These are phyloP conservation scores for Paraleonurus japonicus DNA, from an alignment of 257 asterid genomes.

Conservation along the genomic window DNA sequence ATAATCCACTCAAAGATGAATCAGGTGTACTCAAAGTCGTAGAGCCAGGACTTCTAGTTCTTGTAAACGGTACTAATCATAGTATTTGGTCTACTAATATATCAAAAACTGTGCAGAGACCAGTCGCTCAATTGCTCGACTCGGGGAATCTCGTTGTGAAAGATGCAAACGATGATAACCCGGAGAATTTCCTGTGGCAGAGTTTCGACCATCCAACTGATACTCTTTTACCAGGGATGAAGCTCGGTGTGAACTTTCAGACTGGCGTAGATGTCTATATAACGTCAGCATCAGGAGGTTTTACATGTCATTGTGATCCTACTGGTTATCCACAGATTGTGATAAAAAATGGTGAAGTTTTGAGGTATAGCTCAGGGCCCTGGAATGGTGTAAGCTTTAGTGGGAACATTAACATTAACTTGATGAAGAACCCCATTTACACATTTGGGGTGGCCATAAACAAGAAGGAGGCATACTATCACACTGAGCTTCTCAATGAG, in stretches of 20 bases:
- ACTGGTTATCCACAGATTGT: slow-evolving; percentile 9
- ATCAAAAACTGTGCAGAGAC: not conserved
- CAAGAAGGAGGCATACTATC: slow-evolving; percentile 23
- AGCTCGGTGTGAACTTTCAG: not conserved
- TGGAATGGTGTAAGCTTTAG: slow-evolving; percentile 44
- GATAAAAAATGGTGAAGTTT: slow-evolving; percentile 1
- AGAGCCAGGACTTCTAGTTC: not conserved
- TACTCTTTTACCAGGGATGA: not conserved
- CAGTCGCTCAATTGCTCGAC: not conserved
- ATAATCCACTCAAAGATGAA: not conserved
- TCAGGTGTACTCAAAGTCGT: not conserved
- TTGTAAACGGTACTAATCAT: not conserved
- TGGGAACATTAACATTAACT: slow-evolving; percentile 21
- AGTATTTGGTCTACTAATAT: not conserved
- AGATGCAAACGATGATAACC: not conserved
- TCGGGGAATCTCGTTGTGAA: not conserved
- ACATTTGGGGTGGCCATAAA: not conserved
- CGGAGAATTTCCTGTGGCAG: not conserved
- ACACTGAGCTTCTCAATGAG: slow-evolving; percentile 16
- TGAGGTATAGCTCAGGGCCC: slow-evolving; percentile 30
- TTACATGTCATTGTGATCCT: not conserved
- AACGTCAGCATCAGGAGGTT: slow-evolving; percentile 37
- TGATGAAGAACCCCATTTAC: slow-evolving; percentile 5
- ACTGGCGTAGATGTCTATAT: slow-evolving; percentile 32
- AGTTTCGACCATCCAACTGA: not conserved